A percentile compares a stretch with the other conserved stretches of the same genome.
Evolutionary conservation across 345 rosid species (phyloP).

Genomic region (Hibiscus trionum): DNA sequence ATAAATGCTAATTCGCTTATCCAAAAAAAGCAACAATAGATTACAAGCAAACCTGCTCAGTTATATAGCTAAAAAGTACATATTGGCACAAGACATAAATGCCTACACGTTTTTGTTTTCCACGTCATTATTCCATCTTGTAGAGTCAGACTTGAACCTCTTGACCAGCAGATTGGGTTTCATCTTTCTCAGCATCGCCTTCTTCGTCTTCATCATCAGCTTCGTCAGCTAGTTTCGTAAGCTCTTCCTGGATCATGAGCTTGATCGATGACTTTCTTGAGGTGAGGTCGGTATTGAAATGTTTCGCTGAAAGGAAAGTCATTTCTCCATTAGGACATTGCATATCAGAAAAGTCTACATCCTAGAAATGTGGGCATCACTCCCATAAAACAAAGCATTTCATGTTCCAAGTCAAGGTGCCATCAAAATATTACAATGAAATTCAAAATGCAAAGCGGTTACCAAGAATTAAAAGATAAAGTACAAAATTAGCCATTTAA

Average conservation of each 20-base stretch:
- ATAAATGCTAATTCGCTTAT: conserved; percentile 16
- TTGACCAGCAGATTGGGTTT: conserved; percentile 28
- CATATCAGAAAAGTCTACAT: background rate
- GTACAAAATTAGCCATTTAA: background rate
- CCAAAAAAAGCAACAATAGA: conserved; percentile 9
- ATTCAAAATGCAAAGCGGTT: background rate
- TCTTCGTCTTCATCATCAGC: conserved; percentile 62
- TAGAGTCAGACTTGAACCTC: conserved; percentile 35
- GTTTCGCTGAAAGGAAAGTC: conserved; percentile 37
- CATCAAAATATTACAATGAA: background rate
- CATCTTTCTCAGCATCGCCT: conserved; percentile 38
- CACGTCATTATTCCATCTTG: conserved; percentile 3
- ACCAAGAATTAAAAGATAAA: background rate
- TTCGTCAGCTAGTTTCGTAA: conserved; percentile 75
- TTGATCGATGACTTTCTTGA: conserved; percentile 64
- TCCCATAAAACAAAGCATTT: background rate
- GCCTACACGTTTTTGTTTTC: conserved; percentile 6
- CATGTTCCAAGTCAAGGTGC: background rate
- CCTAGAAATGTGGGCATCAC: background rate
- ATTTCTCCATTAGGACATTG: background rate
- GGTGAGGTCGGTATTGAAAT: conserved; percentile 38
- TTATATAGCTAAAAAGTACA: conserved; percentile 17
- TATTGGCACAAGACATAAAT: conserved; percentile 8
- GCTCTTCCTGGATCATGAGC: conserved; percentile 83
- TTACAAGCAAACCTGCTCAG: conserved; percentile 22